These are phyloP conservation scores for Dactylella cylindrospora DNA, from an alignment of 2,329 filamentous ascomycete species.

Conservation along the genomic window DNA sequence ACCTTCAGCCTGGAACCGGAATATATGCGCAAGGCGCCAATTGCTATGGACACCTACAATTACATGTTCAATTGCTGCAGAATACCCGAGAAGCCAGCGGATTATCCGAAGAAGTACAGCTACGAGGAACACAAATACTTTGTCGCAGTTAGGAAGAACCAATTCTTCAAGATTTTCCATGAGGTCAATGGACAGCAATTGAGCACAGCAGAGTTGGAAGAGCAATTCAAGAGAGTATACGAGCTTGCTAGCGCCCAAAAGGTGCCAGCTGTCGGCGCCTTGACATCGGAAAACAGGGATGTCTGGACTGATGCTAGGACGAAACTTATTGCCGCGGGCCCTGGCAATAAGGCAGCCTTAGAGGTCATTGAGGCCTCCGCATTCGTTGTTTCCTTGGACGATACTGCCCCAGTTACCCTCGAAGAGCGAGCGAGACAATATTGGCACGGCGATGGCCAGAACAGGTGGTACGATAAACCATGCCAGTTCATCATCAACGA, in stretches of 20 bases:
- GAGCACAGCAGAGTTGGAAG: conserved; percentile 84
- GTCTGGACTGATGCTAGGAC: conserved; percentile 72
- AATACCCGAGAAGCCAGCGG: conserved; percentile 76
- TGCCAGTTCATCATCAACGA: conserved; percentile 97
- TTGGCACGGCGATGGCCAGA: conserved; percentile 95
- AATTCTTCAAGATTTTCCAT: conserved; percentile 89
- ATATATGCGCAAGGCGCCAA: conserved; percentile 96
- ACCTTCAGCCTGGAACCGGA: conserved; percentile 82
- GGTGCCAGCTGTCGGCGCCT: conserved; percentile 72
- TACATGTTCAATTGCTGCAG: conserved; percentile 98
- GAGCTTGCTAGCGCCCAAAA: conserved; percentile 63
- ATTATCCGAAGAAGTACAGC: conserved; percentile 80
- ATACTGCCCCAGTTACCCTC: conserved; percentile 84
- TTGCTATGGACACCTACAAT: conserved; percentile 97
- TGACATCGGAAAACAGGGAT: conserved; percentile 92
- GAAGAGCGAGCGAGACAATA: conserved; percentile 95
- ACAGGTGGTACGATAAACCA: conserved; percentile 98
- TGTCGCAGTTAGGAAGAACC: conserved; percentile 87
- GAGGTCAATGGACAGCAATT: conserved; percentile 81
- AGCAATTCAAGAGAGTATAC: conserved; percentile 84
- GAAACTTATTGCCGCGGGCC: conserved; percentile 69
- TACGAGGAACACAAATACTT: conserved; percentile 79
- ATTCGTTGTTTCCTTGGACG: conserved; percentile 91
- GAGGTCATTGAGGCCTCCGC: conserved; percentile 83
- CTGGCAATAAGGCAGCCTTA: conserved; percentile 74